A percentile compares a stretch with the other conserved stretches of the same genome.
These are phyloP conservation scores for Amoebophrya sp. DNA, from an alignment of 169 alveolate species.

Conservation along the genomic window DNA sequence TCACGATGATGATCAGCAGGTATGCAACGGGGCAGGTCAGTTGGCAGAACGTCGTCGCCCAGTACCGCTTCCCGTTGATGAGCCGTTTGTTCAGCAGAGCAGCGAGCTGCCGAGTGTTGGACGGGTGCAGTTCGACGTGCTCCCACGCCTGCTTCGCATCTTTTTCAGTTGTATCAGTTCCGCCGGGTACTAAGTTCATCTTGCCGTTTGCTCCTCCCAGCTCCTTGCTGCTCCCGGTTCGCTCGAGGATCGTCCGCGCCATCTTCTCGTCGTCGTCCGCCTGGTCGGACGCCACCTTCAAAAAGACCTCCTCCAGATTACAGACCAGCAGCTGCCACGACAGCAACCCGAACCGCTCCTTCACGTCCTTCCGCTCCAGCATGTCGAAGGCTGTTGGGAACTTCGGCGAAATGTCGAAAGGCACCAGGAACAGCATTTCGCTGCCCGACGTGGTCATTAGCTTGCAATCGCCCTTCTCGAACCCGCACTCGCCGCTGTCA, in stretches of 20 bases:
- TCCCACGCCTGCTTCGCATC: too few species aligned
- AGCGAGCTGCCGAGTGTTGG: background rate
- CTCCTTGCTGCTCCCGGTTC: background rate
- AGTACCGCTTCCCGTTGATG: background rate
- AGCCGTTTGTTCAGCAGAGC: background rate
- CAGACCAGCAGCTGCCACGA: constrained; percentile 65
- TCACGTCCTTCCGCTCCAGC: background rate
- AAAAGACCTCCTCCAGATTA: constrained; percentile 72
- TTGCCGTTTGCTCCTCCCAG: too few species aligned
- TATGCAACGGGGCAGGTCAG: background rate
- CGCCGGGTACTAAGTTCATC: too few species aligned
- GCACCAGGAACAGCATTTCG: background rate
- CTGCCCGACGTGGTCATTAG: background rate
- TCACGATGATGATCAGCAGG: background rate
- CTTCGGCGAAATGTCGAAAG: background rate
- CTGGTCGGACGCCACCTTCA: constrained; percentile 41
- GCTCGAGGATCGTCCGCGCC: background rate
- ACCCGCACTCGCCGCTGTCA: background rate
- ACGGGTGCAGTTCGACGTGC: background rate
- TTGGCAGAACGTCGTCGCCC: background rate
- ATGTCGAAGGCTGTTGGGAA: background rate
- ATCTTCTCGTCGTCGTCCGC: background rate
- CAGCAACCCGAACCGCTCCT: background rate
- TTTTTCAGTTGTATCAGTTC: too few species aligned
- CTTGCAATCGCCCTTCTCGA: too few species aligned